phyloP scores from a whole-genome alignment of 2,329 filamentous ascomycete species.

The Scorias spongiosa region DNA sequence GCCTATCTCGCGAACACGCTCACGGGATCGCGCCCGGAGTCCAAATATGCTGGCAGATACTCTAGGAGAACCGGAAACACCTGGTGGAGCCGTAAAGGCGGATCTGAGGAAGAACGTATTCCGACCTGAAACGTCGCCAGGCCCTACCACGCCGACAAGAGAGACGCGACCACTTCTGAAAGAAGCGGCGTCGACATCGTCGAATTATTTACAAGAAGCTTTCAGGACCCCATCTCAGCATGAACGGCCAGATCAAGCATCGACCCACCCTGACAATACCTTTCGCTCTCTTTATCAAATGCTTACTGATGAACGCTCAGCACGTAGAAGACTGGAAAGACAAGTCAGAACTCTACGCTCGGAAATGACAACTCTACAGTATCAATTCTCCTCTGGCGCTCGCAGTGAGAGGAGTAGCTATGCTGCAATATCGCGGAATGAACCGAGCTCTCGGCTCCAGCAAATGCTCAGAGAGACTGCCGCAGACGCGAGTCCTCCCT shows the following conservation, averaged over 20 bases:
- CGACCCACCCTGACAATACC: slow-evolving; percentile 7
- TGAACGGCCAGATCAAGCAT: background rate
- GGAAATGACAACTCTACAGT: slow-evolving; percentile 18
- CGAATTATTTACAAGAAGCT: background rate
- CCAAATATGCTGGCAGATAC: slow-evolving; percentile 22
- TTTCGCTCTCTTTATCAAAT: slow-evolving; percentile 23
- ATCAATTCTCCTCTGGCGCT: slow-evolving; percentile 11
- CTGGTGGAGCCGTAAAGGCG: too few relatives aligned
- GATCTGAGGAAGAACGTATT: too few relatives aligned
- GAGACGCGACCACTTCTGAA: too few relatives aligned
- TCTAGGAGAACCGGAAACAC: slow-evolving; percentile 1
- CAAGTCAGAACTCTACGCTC: slow-evolving; percentile 15
- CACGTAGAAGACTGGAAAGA: slow-evolving; percentile 19
- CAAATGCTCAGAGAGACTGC: slow-evolving; percentile 14
- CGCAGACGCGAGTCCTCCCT: slow-evolving; percentile 5
- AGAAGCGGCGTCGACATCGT: background rate
- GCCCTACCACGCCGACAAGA: background rate
- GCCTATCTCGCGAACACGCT: slow-evolving; percentile 6
- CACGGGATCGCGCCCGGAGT: slow-evolving; percentile 10
- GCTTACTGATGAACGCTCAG: slow-evolving; percentile 22
- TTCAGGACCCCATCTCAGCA: background rate
- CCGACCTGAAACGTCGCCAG: background rate
- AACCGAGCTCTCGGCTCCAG: slow-evolving; percentile 7
- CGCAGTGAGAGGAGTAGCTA: background rate
- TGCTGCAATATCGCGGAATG: slow-evolving; percentile 4